These are phyloP conservation scores for Leccinum broughii DNA, from an alignment of 768 basidiomycete species.

Conservation along the genomic window DNA sequence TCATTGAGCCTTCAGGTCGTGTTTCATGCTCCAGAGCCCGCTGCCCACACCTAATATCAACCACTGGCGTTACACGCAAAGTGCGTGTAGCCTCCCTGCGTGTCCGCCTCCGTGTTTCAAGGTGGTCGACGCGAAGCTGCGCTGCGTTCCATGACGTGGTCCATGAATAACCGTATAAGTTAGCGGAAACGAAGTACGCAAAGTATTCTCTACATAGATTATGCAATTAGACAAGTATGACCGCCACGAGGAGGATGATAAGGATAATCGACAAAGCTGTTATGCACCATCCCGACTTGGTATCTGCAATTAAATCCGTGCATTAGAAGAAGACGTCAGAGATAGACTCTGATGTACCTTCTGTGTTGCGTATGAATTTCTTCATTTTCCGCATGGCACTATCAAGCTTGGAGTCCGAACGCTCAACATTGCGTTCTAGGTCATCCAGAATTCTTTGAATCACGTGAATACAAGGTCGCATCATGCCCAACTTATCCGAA, in stretches of 20 bases:
- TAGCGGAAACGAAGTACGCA: conserved; percentile 7
- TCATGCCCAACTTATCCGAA: conserved; percentile 3
- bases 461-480: background rate
- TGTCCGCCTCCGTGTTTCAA: background rate
- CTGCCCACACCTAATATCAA: background rate
- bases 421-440: conserved; percentile 71
- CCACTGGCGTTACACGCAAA: background rate
- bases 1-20: background rate
- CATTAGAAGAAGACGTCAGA: background rate
- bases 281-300: conserved; percentile 89
- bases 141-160: background rate
- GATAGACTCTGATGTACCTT: conserved; percentile 43
- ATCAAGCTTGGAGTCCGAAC: conserved; percentile 62
- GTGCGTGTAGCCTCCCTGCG: background rate
- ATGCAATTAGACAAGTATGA: conserved; percentile 63
- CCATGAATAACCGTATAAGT: conserved; percentile 18
- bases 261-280: conserved; percentile 81
- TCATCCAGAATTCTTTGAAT: conserved; percentile 73
- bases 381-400: conserved; percentile 69
- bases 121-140: background rate
- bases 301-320: conserved; percentile 47
- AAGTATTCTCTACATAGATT: conserved; percentile 10
- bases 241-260: conserved; percentile 70
- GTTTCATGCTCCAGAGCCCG: conserved; percentile 1
- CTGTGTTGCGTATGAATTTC: conserved; percentile 82